Evolutionary conservation across 345 rosid species (phyloP).

Genomic region (Conringia planisiliqua): DNA sequence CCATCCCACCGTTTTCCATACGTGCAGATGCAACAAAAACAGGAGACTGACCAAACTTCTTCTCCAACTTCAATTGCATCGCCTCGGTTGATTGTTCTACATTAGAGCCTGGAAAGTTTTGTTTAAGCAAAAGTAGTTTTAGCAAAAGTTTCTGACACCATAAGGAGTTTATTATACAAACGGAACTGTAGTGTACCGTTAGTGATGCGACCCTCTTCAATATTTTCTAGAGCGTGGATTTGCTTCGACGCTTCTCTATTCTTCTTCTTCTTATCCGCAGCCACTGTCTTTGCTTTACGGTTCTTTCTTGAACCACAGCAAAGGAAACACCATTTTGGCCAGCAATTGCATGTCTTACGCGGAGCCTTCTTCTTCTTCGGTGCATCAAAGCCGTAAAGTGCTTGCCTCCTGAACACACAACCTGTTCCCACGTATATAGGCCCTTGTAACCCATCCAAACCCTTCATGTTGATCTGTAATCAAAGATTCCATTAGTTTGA

Average conservation of each 20-base stretch:
- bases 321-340: constrained; percentile 92
- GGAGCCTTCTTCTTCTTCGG: constrained; percentile 84
- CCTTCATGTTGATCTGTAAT: constrained; percentile 95
- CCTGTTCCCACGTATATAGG: constrained; percentile 99
- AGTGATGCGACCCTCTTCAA: constrained; percentile 55
- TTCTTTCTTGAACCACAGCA: constrained; percentile 80
- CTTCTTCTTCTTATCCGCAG: constrained; percentile 63
- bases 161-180: background rate
- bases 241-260: constrained; percentile 89
- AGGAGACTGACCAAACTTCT: constrained; percentile 96
- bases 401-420: constrained; percentile 93
- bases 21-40: constrained; percentile 79
- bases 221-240: constrained; percentile 94
- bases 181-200: constrained; percentile 26
- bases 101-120: constrained; percentile 36
- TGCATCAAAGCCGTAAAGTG: constrained; percentile 92
- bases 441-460: constrained; percentile 95
- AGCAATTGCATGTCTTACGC: constrained; percentile 90
- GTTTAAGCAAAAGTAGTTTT: background rate
- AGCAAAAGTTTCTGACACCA: constrained; percentile 35
- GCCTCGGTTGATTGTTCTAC: constrained; percentile 55
- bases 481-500: constrained; percentile 3
- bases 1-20: constrained; percentile 79
- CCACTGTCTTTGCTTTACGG: constrained; percentile 58
- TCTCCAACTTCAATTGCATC: constrained; percentile 74